A percentile compares a stretch with the other conserved stretches of the same genome.
phyloP scores from a whole-genome alignment of 805 yeast species.

The Barnettozyma sucrosica region DNA sequence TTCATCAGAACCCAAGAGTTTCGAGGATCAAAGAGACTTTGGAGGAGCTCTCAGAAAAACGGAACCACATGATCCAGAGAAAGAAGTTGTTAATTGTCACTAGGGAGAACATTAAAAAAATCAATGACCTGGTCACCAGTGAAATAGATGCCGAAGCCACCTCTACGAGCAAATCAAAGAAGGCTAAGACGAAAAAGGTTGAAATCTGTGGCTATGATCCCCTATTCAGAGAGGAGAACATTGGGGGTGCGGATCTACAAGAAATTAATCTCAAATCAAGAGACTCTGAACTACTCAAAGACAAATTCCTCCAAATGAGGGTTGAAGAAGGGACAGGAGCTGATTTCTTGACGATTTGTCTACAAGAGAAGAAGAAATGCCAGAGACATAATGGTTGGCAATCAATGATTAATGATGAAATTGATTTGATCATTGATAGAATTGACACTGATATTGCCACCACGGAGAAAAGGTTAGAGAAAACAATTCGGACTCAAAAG shows the following conservation, averaged over 20 bases:
- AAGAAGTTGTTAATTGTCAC: conserved; percentile 18
- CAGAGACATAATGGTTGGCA: conserved; percentile 49
- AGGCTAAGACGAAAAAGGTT: conserved; percentile 28
- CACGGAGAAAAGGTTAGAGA: conserved; percentile 26
- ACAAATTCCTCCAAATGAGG: conserved; percentile 3
- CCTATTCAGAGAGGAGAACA: conserved; percentile 14
- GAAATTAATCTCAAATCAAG: conserved; percentile 20
- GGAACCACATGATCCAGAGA: conserved; percentile 9
- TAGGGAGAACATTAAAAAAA: conserved; percentile 22
- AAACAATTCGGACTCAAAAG: conserved; percentile 32
- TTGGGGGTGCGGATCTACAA: conserved; percentile 10
- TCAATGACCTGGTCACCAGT: conserved; percentile 22
- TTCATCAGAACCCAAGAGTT: conserved; percentile 12
- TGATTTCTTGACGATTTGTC: conserved; percentile 31
- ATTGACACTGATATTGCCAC: conserved; percentile 17
- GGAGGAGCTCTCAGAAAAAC: background rate
- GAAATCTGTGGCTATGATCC: conserved; percentile 53
- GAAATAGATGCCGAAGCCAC: conserved; percentile 4
- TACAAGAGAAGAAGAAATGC: conserved; percentile 52
- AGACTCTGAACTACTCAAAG: conserved; percentile 8
- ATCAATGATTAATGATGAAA: conserved; percentile 29
- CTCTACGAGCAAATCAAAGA: conserved; percentile 8
- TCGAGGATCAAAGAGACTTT: conserved; percentile 2
- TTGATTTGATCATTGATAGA: conserved; percentile 30
- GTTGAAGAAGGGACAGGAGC: conserved; percentile 3